Percentiles rank a stretch among this genome's conserved stretches.
Evolutionary conservation across 1,139 yeast genomes (phyloP).

Genomic region (Yamadazyma blattariae): DNA sequence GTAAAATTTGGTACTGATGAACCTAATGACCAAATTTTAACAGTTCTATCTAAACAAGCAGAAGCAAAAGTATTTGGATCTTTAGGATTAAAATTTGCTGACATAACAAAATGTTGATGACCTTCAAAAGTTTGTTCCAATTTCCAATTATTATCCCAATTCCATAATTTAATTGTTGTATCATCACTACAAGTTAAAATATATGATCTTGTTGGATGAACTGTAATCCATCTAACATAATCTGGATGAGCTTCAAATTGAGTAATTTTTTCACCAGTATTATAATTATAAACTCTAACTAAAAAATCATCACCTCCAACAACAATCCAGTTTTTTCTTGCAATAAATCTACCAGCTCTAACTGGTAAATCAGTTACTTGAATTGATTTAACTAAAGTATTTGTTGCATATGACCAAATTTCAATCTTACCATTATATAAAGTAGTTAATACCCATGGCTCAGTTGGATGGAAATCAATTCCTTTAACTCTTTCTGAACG

Average conservation of each 20-base stretch:
- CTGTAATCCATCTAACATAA: conserved; percentile 88
- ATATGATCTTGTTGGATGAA: conserved; percentile 91
- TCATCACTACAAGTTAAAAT: conserved; percentile 91
- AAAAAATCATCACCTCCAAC: conserved; percentile 96
- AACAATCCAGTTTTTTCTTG: conserved; percentile 96
- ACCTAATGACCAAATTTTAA: conserved; percentile 95
- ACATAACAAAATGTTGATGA: conserved; percentile 94
- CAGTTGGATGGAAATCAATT: conserved; percentile 95
- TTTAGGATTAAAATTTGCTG: conserved; percentile 92
- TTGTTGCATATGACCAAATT: conserved; percentile 91
- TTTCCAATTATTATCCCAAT: conserved; percentile 94
- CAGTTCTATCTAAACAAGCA: conserved; percentile 93
- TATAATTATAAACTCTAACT: conserved; percentile 87
- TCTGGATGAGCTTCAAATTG: conserved; percentile 99
- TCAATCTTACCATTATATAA: conserved; percentile 83
- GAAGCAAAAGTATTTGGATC: conserved; percentile 98
- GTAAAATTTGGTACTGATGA: conserved; percentile 90
- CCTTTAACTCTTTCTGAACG: conserved; percentile 97
- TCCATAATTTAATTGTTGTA: conserved; percentile 89
- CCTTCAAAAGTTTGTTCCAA: conserved; percentile 91
- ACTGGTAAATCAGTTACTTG: conserved; percentile 95
- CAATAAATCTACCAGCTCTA: conserved; percentile 91
- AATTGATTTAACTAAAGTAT: conserved; percentile 44
- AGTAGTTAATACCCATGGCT: conserved; percentile 93
- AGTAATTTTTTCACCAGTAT: conserved; percentile 89